Base-by-base conservation (phyloP, 345 rosid genomes). In the Microcos paniculata region DNA sequence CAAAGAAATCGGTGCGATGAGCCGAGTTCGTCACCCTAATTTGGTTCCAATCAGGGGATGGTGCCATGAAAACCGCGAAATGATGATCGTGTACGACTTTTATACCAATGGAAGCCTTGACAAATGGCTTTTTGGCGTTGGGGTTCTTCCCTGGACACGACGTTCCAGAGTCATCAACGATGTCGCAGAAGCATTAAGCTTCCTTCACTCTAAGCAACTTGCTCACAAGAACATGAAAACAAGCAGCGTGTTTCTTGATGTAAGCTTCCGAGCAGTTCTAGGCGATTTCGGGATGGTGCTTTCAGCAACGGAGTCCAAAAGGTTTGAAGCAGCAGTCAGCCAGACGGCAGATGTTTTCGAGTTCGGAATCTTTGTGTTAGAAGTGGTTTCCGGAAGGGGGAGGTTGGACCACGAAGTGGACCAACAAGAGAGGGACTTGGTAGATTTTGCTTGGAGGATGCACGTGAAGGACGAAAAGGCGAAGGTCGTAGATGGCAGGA, bases 161-260 rank as follows among this genome's bases (percentile, higher is more conserved):
- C 73, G 87, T 26, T 76, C 81, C 33, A 88, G 80, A 61, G 84
- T 80, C 3, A 65, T 86, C 59, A 84, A 75, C 70, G 88, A 83
- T 31, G 82, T 67, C 0, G 86, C 88, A 0, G 85, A 86, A 15
- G 88, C 77, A 2, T 77, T 88, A n/a, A 72, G 74, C 51, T 86
- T 84, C 78, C 67, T 83, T 58, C 86, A 84, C 26, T 83, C 86
- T 0, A 77, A 80, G 80, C 81, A 80, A 18, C 84, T 83, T 0
- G 78, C 91, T 12, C 89, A 83, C 83, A 88, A 86, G 80, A 88
- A 88, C 72, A 75, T 86, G 88, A 88, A 82, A 73, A 77, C 82
- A 8, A 83, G 77, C 38, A 86, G 84, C 43, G 86, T 86, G 23
- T 82, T 84, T 38, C 82, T 88, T 0, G 86, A 86, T 64, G 73